Conservation (phyloP, 345 rosid genomes). For the Viola odorata region DNA sequence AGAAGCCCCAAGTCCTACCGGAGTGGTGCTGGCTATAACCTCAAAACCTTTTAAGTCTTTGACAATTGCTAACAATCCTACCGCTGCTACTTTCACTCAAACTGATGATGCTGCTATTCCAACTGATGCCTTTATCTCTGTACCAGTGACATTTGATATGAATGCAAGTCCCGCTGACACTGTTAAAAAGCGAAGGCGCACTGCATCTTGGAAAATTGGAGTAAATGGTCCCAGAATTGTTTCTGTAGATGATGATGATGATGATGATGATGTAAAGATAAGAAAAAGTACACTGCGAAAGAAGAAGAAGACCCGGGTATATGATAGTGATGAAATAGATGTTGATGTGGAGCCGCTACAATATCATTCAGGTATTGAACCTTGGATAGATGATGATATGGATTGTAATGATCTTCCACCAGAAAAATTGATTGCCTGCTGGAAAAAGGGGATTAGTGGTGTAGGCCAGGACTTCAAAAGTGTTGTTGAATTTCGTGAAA, state of each 20-base stretch:
- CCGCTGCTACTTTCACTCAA: slow-evolving; percentile 11
- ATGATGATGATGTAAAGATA: slow-evolving; percentile 19
- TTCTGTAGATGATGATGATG: slow-evolving; percentile 20
- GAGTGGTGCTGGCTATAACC: slow-evolving; percentile 3
- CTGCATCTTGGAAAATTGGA: slow-evolving; percentile 38
- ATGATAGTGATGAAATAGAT: slow-evolving; percentile 26
- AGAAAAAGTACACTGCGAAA: slow-evolving; percentile 30
- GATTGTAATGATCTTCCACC: slow-evolving; percentile 26
- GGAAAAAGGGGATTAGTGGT: slow-evolving; percentile 81
- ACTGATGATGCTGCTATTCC: slow-evolving; percentile 5
- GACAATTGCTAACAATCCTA: slow-evolving; percentile 7
- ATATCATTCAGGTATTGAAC: slow-evolving; percentile 16
- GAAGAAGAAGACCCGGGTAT: slow-evolving; percentile 23
- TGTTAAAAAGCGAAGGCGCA: slow-evolving; percentile 74
- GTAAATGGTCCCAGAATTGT: slow-evolving; percentile 33
- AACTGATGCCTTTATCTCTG: slow-evolving; percentile 16
- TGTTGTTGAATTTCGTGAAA: slow-evolving; percentile 79
- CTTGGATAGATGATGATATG: slow-evolving; percentile 10
- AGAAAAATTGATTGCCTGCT: slow-evolving; percentile 48
- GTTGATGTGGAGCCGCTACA: slow-evolving; percentile 24
- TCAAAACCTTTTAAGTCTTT: slow-evolving; percentile 4
- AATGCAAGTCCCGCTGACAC: slow-evolving; percentile 61
- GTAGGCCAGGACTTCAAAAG: slow-evolving; percentile 82
- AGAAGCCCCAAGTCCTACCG: slow-evolving; percentile 17
- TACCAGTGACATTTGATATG: slow-evolving; percentile 32